phyloP scores from a whole-genome alignment of 768 basidiomycete species.

The Boletus rubroflammeus region DNA sequence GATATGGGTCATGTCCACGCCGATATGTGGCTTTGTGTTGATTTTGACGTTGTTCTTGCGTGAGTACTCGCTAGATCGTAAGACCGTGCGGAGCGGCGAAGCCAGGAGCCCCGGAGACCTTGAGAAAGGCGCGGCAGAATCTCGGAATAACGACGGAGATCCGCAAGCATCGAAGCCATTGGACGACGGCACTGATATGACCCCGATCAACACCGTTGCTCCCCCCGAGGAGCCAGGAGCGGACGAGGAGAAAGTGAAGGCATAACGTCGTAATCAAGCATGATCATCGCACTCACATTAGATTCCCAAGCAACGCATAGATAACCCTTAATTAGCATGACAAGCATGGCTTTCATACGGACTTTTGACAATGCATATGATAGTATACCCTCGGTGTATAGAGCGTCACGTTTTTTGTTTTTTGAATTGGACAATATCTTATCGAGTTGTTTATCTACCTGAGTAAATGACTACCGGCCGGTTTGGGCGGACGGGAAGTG shows the following conservation, averaged over 20 bases:
- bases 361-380: background rate
- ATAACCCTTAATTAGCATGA: background rate
- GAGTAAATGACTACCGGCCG: background rate
- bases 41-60: slow-evolving; percentile 52
- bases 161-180: no score
- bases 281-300: background rate
- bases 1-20: slow-evolving; percentile 66
- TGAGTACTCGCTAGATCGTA: slow-evolving; percentile 57
- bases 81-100: slow-evolving; percentile 39
- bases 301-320: background rate
- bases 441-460: no score
- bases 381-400: background rate
- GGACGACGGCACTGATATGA: background rate
- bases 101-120: slow-evolving; percentile 25
- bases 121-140: slow-evolving; percentile 22
- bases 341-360: background rate
- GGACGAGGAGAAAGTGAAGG: background rate
- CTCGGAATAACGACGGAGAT: background rate
- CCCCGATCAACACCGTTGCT: background rate
- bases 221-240: background rate
- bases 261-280: background rate
- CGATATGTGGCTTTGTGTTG: slow-evolving; percentile 51
- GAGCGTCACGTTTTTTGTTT: background rate
- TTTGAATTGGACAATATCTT: no score
- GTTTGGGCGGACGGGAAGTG: no score